These are phyloP conservation scores for Phoma herbarum DNA, from an alignment of 2,329 filamentous ascomycete species.

Conservation along the genomic window DNA sequence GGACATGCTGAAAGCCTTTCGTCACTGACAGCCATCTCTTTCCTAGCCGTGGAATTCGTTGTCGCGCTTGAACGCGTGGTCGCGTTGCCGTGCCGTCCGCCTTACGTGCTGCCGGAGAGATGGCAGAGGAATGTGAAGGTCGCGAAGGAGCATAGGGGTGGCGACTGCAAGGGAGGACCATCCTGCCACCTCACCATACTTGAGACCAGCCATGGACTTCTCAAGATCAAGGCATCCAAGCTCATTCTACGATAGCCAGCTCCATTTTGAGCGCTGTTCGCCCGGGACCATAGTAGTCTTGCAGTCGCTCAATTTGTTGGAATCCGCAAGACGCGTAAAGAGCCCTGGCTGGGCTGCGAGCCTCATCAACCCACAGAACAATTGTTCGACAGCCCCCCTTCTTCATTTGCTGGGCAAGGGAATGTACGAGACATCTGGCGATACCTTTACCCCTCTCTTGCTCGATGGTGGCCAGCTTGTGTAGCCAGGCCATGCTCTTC, in stretches of 20 bases:
- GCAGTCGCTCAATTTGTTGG: conserved; percentile 55
- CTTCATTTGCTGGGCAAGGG: conserved; percentile 54
- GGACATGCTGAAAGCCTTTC: conserved; percentile 33
- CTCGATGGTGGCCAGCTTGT: conserved; percentile 62
- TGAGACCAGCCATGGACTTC: conserved; percentile 23
- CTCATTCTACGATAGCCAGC: conserved; percentile 30
- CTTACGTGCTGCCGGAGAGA: conserved; percentile 34
- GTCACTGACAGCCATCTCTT: conserved; percentile 43
- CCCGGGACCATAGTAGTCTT: conserved; percentile 61
- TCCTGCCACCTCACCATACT: conserved; percentile 34
- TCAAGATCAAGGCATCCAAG: neutral
- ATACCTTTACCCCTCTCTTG: conserved; percentile 58
- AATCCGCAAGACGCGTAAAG: conserved; percentile 59
- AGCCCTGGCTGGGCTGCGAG: conserved; percentile 54
- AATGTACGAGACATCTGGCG: conserved; percentile 56
- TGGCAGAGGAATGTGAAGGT: conserved; percentile 41
- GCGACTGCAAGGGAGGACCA: conserved; percentile 43
- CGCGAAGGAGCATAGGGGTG: conserved; percentile 27
- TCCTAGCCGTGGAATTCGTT: conserved; percentile 38
- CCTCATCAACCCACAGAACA: conserved; percentile 63
- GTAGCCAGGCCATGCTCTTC: conserved; percentile 54
- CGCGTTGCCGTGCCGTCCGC: conserved; percentile 29
- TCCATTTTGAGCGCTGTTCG: conserved; percentile 54
- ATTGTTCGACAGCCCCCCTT: conserved; percentile 59
- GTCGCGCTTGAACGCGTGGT: conserved; percentile 39